Conservation (phyloP, 208 protist species). For the Herpetomonas samuelpessoai region DNA sequence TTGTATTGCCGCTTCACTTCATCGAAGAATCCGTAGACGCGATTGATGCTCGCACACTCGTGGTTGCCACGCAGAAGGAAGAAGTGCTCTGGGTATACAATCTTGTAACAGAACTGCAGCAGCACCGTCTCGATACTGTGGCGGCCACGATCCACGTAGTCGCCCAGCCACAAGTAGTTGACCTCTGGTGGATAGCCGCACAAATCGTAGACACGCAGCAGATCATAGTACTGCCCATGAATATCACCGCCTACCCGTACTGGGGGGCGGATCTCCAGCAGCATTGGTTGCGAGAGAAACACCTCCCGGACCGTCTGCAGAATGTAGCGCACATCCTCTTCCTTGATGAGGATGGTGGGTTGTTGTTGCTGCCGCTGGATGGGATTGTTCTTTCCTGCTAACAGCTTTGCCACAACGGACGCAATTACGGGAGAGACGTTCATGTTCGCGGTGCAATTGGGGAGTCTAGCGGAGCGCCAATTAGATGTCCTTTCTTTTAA, state of each 20-base stretch:
- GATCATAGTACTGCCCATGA: slow-evolving; percentile 98
- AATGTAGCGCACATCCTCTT: slow-evolving; percentile 38
- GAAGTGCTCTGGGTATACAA: slow-evolving; percentile 97
- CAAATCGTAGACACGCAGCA: slow-evolving; percentile 98
- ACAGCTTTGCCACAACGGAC: slow-evolving; percentile 33
- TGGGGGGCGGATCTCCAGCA: slow-evolving; percentile 46
- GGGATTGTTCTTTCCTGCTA: slow-evolving; percentile 28
- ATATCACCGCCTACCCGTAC: slow-evolving; percentile 90
- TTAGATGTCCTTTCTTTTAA: too few relatives aligned
- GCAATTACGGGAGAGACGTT: slow-evolving; percentile 10
- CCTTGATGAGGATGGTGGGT: slow-evolving; percentile 25
- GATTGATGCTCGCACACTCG: slow-evolving; percentile 97
- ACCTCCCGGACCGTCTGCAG: slow-evolving; percentile 29
- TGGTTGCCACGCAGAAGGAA: slow-evolving; percentile 98
- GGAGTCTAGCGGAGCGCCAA: too few relatives aligned
- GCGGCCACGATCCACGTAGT: slow-evolving; percentile 98
- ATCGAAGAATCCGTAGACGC: slow-evolving; percentile 99
- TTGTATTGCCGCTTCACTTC: slow-evolving; percentile 96
- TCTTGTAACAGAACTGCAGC: slow-evolving; percentile 93
- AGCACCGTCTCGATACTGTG: slow-evolving; percentile 93
- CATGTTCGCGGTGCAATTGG: too few relatives aligned
- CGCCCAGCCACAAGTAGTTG: slow-evolving; percentile 98
- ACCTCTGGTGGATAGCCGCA: slow-evolving; percentile 96
- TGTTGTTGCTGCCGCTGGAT: slow-evolving; percentile 20
- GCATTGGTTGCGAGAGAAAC: slow-evolving; percentile 42